Conservation (phyloP, 1,284 basidiomycete species). For the Meira nashicola region DNA sequence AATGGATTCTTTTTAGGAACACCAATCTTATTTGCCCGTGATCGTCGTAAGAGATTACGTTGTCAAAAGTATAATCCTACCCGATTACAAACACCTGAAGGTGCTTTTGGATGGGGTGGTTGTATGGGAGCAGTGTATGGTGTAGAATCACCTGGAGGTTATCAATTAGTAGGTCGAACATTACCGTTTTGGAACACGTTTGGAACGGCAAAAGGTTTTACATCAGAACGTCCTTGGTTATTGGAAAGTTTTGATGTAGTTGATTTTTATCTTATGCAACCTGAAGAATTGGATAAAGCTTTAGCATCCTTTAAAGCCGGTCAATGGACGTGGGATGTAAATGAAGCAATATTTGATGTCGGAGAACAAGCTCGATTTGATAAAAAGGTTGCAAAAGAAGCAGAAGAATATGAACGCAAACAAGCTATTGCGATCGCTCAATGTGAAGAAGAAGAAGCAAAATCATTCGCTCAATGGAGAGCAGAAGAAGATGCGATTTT, state of each 20-base stretch:
- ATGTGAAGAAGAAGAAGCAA: constrained; percentile 52
- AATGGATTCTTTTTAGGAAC: constrained; percentile 49
- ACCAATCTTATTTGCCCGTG: constrained; percentile 54
- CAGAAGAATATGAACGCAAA: constrained; percentile 55
- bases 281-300: constrained; percentile 52
- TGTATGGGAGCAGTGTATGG: constrained; percentile 64
- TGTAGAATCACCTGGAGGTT: constrained; percentile 64
- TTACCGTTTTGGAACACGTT: constrained; percentile 64
- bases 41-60: constrained; percentile 60
- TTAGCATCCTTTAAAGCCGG: constrained; percentile 64
- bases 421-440: constrained; percentile 34
- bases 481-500: neutral
- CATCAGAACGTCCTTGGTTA: constrained; percentile 60
- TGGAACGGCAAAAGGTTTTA: constrained; percentile 60
- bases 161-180: constrained; percentile 60
- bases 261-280: constrained; percentile 29
- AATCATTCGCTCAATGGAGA: constrained; percentile 48
- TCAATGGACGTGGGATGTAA: constrained; percentile 61
- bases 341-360: constrained; percentile 58
- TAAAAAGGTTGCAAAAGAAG: constrained; percentile 56
- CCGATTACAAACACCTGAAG: constrained; percentile 58
- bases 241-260: constrained; percentile 66
- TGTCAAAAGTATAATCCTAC: constrained; percentile 56
- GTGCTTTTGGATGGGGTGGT: constrained; percentile 56
- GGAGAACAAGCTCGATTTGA: constrained; percentile 58